Evolutionary conservation across 2,329 filamentous ascomycete genomes (phyloP), one percentile per base, ranked within the genome.

Genomic region (Aspergillus sp.): DNA sequence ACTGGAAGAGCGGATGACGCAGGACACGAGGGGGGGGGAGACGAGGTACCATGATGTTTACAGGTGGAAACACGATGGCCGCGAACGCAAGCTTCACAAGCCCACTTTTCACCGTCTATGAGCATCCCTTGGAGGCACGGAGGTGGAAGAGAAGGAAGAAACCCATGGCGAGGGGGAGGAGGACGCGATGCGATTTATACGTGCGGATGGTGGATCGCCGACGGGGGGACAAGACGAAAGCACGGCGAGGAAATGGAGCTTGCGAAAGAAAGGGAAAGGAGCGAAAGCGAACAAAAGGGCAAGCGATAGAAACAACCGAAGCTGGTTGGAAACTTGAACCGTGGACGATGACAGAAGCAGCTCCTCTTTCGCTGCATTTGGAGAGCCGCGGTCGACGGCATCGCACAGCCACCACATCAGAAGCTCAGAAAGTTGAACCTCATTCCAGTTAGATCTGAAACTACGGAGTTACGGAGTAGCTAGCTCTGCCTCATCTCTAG

Each of bases 61-160:
- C 93, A 98, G 73, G 93, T 96, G 84, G 92, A 96, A 73, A 97
- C 93, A 74, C 93, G 90, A 80, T 98, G 93, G 70, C 93, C 93
- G 77, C 93, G 89, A 73, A 98, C 91, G 79, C 93, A 97, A 78
- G 92, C 92, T 80, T 96, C 90, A 82, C 93, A 98, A 76, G 93
- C 93, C 82, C 86, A 97, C 82, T 97, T 98, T 81, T 96, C 91
- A 76, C 93, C 92, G 83, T 96, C 87, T 78, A 92, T 90, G 75
- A 92, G 82, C 90, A 92, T 93, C 60, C 68, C 69, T 70, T 63
- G 50, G 52, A 49, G 50, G 48, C 47, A 47, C 51, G 33, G 27
- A 35, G 40, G 40, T 52, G 54, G 39, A 33, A 40, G 37, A 53
- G 31, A 54, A 24, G 48, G 23, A 31, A 52, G 37, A 27, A 54